A percentile compares a stretch with the other conserved stretches of the same genome.
Evolutionary conservation across 177 flowering plant genomes (phyloP).

Genomic region (Vitis hybrid): DNA sequence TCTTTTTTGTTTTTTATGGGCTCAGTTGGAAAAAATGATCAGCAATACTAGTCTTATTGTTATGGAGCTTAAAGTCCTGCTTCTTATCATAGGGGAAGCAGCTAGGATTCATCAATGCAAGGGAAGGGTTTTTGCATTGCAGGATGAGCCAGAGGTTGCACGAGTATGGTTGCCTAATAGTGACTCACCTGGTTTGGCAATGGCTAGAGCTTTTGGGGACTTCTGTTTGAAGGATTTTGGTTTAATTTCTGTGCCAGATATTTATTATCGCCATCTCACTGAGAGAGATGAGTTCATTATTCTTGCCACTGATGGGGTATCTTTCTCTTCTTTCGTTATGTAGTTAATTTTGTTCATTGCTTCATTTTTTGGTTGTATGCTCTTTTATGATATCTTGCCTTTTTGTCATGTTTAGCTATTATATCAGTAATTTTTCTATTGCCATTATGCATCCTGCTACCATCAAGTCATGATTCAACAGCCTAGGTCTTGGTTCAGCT

Average conservation of each 20-base stretch:
- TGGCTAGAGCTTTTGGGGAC: constrained; percentile 93
- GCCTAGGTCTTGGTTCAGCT: no score
- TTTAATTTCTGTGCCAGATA: constrained; percentile 76
- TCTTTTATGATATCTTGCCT: not conserved
- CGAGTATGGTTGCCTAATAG: constrained; percentile 84
- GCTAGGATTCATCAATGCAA: constrained; percentile 74
- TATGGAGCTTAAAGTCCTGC: not conserved
- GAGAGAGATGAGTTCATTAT: constrained; percentile 69
- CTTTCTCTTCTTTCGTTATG: constrained; percentile 10
- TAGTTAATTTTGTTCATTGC: not conserved
- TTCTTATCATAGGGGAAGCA: constrained; percentile 56
- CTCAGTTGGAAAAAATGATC: not conserved
- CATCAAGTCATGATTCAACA: no score
- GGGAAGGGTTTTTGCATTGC: constrained; percentile 86
- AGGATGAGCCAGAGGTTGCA: constrained; percentile 87
- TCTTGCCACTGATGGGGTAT: constrained; percentile 90
- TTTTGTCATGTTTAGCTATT: no score
- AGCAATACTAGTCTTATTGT: not conserved
- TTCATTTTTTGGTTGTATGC: not conserved
- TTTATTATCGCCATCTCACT: constrained; percentile 58
- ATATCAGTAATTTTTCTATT: no score
- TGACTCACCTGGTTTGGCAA: constrained; percentile 86
- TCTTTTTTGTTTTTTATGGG: not conserved
- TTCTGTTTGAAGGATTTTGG: constrained; percentile 86
- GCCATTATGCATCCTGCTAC: no score